These are phyloP conservation scores for Cladophialophora immunda DNA, from an alignment of 2,329 filamentous ascomycete genomes.

Conservation along the genomic window DNA sequence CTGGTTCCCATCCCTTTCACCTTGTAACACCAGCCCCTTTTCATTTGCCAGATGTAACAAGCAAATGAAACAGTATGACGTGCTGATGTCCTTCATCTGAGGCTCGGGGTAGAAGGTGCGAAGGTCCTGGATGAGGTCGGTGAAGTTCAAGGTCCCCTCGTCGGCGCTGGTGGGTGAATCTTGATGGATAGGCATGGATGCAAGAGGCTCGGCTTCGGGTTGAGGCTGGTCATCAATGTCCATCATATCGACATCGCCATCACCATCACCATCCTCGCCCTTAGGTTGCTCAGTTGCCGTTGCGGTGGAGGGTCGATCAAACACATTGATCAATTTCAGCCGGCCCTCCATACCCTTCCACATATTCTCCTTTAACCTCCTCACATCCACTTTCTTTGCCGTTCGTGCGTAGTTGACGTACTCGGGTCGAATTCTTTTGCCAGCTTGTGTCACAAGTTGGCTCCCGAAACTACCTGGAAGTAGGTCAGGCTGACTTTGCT, in stretches of 20 bases:
- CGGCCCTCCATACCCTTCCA: slow-evolving; percentile 68
- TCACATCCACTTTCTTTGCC: slow-evolving; percentile 73
- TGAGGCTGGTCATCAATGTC: slow-evolving; percentile 40
- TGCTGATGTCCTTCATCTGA: slow-evolving; percentile 92
- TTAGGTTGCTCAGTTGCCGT: slow-evolving; percentile 42
- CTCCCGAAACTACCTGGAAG: slow-evolving; percentile 67
- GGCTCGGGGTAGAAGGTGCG: slow-evolving; percentile 85
- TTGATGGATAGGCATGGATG: slow-evolving; percentile 43
- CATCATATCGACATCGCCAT: slow-evolving; percentile 40
- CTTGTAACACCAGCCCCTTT: slow-evolving; percentile 82
- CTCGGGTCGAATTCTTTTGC: slow-evolving; percentile 66
- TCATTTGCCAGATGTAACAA: slow-evolving; percentile 91
- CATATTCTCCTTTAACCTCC: slow-evolving; percentile 70
- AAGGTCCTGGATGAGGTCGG: slow-evolving; percentile 87
- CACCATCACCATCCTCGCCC: slow-evolving; percentile 33
- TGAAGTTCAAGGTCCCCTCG: slow-evolving; percentile 76
- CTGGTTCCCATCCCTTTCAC: slow-evolving; percentile 55
- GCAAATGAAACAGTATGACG: slow-evolving; percentile 91
- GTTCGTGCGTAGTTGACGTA: slow-evolving; percentile 72
- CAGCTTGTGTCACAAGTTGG: slow-evolving; percentile 69
- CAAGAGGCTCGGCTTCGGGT: slow-evolving; percentile 44
- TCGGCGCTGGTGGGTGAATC: slow-evolving; percentile 30
- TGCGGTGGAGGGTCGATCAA: slow-evolving; percentile 44
- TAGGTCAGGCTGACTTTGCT: slow-evolving; percentile 34
- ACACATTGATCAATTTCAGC: slow-evolving; percentile 49